Evolutionary conservation across 2,329 filamentous ascomycete genomes (phyloP).

Genomic region (Orbilia oligospora): DNA sequence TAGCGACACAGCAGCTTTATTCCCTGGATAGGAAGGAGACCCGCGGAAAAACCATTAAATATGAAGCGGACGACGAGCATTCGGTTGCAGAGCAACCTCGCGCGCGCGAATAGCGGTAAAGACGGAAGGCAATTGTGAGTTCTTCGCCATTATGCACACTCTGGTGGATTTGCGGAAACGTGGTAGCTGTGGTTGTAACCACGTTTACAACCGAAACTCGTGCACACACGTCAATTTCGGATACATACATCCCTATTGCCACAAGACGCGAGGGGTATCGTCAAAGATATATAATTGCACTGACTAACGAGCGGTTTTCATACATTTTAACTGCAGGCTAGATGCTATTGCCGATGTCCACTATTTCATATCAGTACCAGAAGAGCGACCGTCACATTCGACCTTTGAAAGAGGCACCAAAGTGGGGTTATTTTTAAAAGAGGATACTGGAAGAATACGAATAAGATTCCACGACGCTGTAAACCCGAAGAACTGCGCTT

Average conservation of each 20-base stretch:
- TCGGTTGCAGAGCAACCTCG: conserved; percentile 56
- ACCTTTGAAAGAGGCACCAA: conserved; percentile 57
- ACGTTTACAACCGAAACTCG: conserved; percentile 2
- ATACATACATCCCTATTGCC: not conserved
- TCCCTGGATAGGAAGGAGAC: conserved; percentile 12
- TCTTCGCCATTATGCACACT: not conserved
- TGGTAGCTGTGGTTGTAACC: conserved; percentile 15
- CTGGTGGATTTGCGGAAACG: not conserved
- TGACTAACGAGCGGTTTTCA: not conserved
- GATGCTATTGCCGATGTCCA: conserved; percentile 57
- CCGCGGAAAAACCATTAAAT: conserved; percentile 13
- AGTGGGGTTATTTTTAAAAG: conserved; percentile 52
- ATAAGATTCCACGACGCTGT: conserved; percentile 41
- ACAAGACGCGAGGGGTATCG: not conserved
- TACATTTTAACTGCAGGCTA: conserved; percentile 21
- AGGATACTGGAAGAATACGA: conserved; percentile 55
- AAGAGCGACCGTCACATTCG: conserved; percentile 52
- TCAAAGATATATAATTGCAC: not conserved
- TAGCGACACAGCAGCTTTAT: conserved; percentile 17
- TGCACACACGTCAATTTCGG: conserved; percentile 3
- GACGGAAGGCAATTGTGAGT: conserved; percentile 57
- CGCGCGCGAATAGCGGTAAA: conserved; percentile 59
- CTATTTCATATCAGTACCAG: conserved; percentile 57
- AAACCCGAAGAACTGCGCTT: conserved; percentile 47
- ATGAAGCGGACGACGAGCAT: conserved; percentile 46